Evolutionary conservation across 2,329 filamentous ascomycete species (phyloP), one percentile per base, ranked within the genome.

Genomic region (Arthrinium phaeospermum): DNA sequence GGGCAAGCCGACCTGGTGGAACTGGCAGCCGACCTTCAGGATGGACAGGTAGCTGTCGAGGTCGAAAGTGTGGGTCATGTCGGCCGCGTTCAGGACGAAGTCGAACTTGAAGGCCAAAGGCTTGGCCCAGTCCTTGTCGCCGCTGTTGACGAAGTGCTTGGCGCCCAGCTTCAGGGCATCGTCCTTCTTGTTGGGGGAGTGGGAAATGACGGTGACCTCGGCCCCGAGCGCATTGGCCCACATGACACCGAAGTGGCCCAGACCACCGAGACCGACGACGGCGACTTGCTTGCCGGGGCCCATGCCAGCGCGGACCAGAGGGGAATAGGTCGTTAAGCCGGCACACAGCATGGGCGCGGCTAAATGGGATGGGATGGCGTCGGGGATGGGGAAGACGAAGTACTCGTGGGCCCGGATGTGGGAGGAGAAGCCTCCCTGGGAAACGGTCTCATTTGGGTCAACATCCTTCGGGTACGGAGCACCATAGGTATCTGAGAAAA

Each of bases 291-390:
- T 93, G 5, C 93, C 93, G 0, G 91, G 91, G 0, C 93, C 93
- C 46, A 90, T 87, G 1, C 89, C 90, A 47, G 93, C 90, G 41
- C 91, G 87, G 69, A 87, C 87, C 22, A 96, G 82, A 0, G 94
- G 93, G 5, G 88, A 88, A 79, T 89, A 96, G 0, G 92, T 88
- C 0, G 94, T 96, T 70, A 96, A 87, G 1, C 94, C 94, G 1
- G 91, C 94, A 78, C 94, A 96, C 41, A 96, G 86, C 85, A 96
- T 90, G 0, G 93, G 93, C 1, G 93, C 89, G 0, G 86, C 87
- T 1, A 84, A 78, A 45, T 86, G 84, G 0, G 85, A 85, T 10
- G 84, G 80, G 13, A 91, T 80, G 0, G 78, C 80, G n/a, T 89
- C 87, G 0, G 88, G 89, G 49, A 91, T 89, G 74, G 87, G 87